These are phyloP conservation scores for Dothideomycetidae sp. DNA, from an alignment of 2,329 filamentous ascomycete species.

Conservation along the genomic window DNA sequence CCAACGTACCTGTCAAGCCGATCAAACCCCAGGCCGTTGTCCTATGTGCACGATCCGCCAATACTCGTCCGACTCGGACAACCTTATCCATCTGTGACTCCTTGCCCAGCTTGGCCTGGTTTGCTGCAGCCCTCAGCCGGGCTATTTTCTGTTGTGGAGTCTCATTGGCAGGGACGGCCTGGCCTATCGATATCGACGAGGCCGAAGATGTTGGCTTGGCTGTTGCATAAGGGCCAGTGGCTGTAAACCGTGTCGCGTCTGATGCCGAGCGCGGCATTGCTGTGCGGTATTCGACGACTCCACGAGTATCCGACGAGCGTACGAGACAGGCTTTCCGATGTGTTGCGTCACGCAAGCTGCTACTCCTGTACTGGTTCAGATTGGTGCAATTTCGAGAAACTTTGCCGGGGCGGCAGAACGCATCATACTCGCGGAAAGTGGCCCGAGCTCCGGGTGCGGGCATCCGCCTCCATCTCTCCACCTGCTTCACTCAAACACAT, in stretches of 20 bases:
- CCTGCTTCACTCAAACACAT: no score
- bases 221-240: constrained; percentile 55
- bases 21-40: constrained; percentile 46
- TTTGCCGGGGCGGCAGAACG: background rate
- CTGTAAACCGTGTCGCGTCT: constrained; percentile 67
- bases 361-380: no score
- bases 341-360: no score
- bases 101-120: constrained; percentile 33
- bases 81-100: constrained; percentile 40
- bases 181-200: constrained; percentile 16
- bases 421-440: constrained; percentile 1
- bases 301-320: no score
- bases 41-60: constrained; percentile 48
- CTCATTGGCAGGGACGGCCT: constrained; percentile 30
- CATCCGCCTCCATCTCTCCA: no score
- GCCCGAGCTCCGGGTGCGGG: background rate
- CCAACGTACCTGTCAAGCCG: constrained; percentile 43
- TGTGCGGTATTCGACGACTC: no score
- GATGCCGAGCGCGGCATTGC: constrained; percentile 52
- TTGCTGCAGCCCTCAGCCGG: constrained; percentile 35
- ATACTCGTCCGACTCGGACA: constrained; percentile 38
- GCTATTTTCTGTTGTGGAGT: constrained; percentile 41
- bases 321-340: no score
- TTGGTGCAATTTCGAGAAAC: background rate
- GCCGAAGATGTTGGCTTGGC: constrained; percentile 39